phyloP scores from a whole-genome alignment of 169 alveolate species.

The Besnoitia besnoiti region DNA sequence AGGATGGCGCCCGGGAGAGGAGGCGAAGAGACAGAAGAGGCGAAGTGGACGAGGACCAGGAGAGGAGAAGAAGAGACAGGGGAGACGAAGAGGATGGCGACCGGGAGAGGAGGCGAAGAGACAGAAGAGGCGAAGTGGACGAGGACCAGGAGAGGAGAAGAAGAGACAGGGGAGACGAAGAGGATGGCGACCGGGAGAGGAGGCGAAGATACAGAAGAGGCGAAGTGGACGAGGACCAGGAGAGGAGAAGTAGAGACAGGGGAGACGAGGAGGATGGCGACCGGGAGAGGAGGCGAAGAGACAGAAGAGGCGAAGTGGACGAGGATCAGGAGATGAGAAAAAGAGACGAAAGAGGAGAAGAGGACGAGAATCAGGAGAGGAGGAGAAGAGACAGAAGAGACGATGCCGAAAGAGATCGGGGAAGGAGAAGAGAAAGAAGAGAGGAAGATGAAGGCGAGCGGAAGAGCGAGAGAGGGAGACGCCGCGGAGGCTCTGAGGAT shows the following conservation, averaged over 20 bases:
- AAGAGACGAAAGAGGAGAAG: background rate
- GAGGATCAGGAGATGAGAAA: background rate
- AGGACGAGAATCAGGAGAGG: background rate
- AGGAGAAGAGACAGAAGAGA: background rate
- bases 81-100: background rate
- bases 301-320: background rate
- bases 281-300: background rate
- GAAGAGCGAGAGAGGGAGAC: background rate
- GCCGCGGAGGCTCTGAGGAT: background rate
- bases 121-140: background rate
- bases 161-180: background rate
- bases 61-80: background rate
- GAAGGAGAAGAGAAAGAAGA: background rate
- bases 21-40: background rate
- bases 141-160: background rate
- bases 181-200: background rate
- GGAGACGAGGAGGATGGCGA: background rate
- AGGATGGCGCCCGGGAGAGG: too few species aligned
- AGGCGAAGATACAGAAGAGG: background rate
- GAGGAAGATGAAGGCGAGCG: background rate
- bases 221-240: background rate
- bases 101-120: background rate
- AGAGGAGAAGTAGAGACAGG: background rate
- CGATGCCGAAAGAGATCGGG: background rate
- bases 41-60: background rate